These are phyloP conservation scores for Auriscalpium microsporum DNA, from an alignment of 768 basidiomycete genomes.

Conservation along the genomic window DNA sequence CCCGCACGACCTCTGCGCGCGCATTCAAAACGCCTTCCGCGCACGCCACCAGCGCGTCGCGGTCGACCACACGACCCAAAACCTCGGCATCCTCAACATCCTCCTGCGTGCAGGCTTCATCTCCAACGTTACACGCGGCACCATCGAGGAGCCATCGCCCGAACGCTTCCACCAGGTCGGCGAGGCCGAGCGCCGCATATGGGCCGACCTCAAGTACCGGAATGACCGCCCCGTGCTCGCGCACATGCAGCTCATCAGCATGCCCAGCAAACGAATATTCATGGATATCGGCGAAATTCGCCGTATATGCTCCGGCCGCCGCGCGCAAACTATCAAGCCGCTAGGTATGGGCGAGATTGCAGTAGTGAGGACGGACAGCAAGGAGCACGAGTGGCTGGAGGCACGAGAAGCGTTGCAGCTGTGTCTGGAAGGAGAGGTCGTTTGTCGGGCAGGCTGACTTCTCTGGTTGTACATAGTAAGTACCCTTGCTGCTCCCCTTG, in stretches of 20 bases:
- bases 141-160: conserved; percentile 56
- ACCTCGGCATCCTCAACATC: conserved; percentile 86
- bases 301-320: conserved; percentile 70
- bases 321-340: conserved; percentile 74
- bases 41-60: conserved; percentile 73
- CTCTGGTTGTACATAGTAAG: not conserved
- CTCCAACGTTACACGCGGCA: conserved; percentile 74
- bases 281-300: conserved; percentile 69
- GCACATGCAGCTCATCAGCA: conserved; percentile 74
- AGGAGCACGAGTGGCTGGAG: conserved; percentile 80
- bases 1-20: conserved; percentile 84
- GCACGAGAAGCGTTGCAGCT: conserved; percentile 84
- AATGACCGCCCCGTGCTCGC: conserved; percentile 79
- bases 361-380: conserved; percentile 64
- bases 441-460: conserved; percentile 54
- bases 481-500: not conserved
- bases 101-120: conserved; percentile 89
- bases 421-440: conserved; percentile 74
- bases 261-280: conserved; percentile 72
- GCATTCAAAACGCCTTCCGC: conserved; percentile 85
- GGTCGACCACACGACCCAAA: conserved; percentile 79
- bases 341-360: conserved; percentile 91
- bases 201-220: conserved; percentile 92
- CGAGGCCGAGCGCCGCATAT: conserved; percentile 71
- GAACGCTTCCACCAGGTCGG: conserved; percentile 46